Base-by-base conservation (phyloP, 139 green algal species). In the Nannochloris sp. region DNA sequence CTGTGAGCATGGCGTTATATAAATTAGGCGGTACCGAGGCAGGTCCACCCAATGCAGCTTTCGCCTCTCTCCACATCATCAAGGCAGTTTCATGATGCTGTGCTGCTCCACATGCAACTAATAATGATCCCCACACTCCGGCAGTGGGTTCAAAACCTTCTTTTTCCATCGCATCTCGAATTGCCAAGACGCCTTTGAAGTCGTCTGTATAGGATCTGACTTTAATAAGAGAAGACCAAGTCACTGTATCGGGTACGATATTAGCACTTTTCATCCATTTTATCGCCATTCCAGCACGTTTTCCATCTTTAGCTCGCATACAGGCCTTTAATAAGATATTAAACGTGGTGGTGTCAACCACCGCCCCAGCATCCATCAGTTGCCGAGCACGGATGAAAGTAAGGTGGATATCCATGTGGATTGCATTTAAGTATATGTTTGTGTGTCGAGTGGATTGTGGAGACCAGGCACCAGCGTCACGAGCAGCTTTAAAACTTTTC, bases 291-390 rank as follows among this genome's bases (percentile, higher is more conserved):
- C 61, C 70, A 14, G 83, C 83, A 36, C 72, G 60, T 63, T 75
- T 60, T 42, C 56, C 72, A 12, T 85, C 60, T 7, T 47, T 47
- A 5, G 47, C 44, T 27, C 54, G 33, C 54, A 70, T 79, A 66
- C 80, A 87, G 5, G 75, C 66, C 36, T 77, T 86, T 15, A 90
- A 42, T 37, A 89, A 55, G 15, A 65, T 61, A 59, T 79, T 88
- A 46, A 75, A 87, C 31, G 83, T 88, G 42, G 74, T 67, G 31
- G 71, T 63, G 57, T 89, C 82, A 3, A 76, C 51, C 23, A 36
- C 25, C 27, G 80, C n/a, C 2, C 66, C 72, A 6, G 63, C 72
- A 4, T 46, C 45, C 45, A 73, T 54, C 72, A 89, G 84, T 14
- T 69, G 54, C 33, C 57, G 65, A 48, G 67, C 79, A 30, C 75